Percentiles rank a stretch among this genome's conserved stretches.
phyloP scores from a whole-genome alignment of 208 protist genomes.

The Vickermania spadyakhi region DNA sequence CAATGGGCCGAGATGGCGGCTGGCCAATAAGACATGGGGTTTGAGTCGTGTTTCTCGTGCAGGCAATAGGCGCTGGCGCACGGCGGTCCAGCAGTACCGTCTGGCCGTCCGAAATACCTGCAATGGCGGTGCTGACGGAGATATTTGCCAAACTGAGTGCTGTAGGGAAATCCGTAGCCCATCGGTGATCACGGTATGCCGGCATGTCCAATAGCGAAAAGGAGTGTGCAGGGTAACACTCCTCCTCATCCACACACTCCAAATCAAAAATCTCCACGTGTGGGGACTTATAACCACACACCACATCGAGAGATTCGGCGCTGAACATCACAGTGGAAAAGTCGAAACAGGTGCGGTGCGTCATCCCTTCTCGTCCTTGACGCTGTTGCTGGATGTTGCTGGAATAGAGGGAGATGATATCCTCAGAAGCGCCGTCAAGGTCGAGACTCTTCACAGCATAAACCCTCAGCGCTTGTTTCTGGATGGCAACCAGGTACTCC shows the following conservation, averaged over 20 bases:
- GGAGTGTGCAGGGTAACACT: slow-evolving; percentile 27
- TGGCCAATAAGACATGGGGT: background rate
- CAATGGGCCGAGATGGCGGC: background rate
- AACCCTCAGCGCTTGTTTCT: background rate
- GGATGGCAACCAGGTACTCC: background rate
- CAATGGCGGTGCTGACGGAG: background rate
- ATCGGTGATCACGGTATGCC: background rate
- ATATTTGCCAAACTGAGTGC: background rate
- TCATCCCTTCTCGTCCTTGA: background rate
- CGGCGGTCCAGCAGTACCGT: background rate
- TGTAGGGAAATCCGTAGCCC: background rate
- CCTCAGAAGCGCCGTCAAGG: background rate
- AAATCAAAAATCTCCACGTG: slow-evolving; percentile 68
- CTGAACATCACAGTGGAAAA: slow-evolving; percentile 50
- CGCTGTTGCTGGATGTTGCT: background rate
- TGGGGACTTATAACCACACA: slow-evolving; percentile 26
- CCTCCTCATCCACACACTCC: slow-evolving; percentile 59
- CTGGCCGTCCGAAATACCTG: background rate
- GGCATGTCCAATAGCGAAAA: slow-evolving; percentile 6
- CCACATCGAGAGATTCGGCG: slow-evolving; percentile 26
- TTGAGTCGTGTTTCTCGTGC: too few relatives aligned
- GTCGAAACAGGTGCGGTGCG: slow-evolving; percentile 13
- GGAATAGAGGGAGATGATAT: slow-evolving; percentile 1
- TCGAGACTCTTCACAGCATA: background rate
- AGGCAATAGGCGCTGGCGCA: background rate